A percentile compares a stretch with the other conserved stretches of the same genome.
Evolutionary conservation across 2,329 filamentous ascomycete species (phyloP).

Genomic region (Capronia americana): DNA sequence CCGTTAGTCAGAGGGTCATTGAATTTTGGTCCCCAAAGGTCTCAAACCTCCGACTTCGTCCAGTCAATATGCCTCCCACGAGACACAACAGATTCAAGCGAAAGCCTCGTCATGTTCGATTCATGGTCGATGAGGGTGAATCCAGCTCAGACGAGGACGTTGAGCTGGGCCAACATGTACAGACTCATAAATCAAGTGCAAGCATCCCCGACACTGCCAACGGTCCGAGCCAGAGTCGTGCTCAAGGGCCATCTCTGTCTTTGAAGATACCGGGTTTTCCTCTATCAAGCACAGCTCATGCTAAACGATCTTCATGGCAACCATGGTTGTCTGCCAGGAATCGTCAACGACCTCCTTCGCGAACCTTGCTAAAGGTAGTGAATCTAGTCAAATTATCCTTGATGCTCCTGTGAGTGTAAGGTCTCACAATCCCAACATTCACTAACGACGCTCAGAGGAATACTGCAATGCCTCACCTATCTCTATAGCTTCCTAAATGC

Average conservation of each 20-base stretch:
- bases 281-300: neutral
- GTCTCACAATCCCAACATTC: neutral
- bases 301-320: neutral
- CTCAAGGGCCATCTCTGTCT: neutral
- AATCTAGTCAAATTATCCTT: conserved; percentile 4
- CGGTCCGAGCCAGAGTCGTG: conserved; percentile 6
- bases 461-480: conserved; percentile 43
- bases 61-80: neutral
- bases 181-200: neutral
- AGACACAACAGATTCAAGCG: neutral
- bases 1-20: no score
- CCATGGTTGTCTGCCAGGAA: neutral
- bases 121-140: conserved; percentile 5
- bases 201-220: conserved; percentile 4
- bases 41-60: neutral
- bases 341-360: conserved; percentile 2
- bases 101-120: neutral
- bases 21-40: no score
- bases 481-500: conserved; percentile 46
- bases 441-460: conserved; percentile 2
- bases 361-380: neutral
- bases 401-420: conserved; percentile 9
- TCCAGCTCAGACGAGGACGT: neutral
- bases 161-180: conserved; percentile 1
- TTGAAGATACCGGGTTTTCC: neutral